Conservation (phyloP, 1,139 yeast genomes). For the Yamadazyma songkhlaensis region DNA sequence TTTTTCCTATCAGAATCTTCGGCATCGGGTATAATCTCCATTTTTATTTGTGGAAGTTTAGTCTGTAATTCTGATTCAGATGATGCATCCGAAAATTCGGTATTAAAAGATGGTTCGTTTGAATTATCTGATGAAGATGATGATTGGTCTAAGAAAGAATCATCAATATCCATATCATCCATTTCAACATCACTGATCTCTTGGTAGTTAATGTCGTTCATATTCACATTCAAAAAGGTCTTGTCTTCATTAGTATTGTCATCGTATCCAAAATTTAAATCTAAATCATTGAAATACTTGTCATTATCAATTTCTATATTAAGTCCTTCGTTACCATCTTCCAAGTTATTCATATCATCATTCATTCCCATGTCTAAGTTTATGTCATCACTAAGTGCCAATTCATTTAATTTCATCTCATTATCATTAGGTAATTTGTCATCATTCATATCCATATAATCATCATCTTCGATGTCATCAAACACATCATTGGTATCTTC, state of each 20-base stretch:
- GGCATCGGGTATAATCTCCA: not conserved
- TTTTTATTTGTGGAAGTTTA: conserved; percentile 1
- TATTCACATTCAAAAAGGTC: conserved; percentile 2
- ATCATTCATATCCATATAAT: conserved; percentile 1
- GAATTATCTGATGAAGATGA: not conserved
- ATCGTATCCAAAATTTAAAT: conserved; percentile 1
- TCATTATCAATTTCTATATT: conserved; percentile 1
- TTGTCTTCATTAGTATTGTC: not conserved
- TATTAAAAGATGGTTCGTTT: not conserved
- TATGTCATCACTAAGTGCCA: not conserved
- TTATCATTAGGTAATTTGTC: conserved; percentile 2
- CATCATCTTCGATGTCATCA: conserved; percentile 10
- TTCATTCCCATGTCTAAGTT: conserved; percentile 1
- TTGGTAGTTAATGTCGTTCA: conserved; percentile 6
- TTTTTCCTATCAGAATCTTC: conserved; percentile 4
- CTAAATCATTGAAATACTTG: conserved; percentile 1
- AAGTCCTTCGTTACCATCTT: not conserved
- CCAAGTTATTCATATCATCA: not conserved
- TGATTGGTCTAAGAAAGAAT: conserved; percentile 2
- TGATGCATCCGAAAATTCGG: not conserved
- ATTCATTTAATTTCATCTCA: conserved; percentile 1
- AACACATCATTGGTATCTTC: conserved; percentile 17
- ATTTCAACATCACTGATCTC: conserved; percentile 4
- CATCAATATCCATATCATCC: conserved; percentile 6
- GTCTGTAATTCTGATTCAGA: not conserved